Evolutionary conservation across 2,329 filamentous ascomycete species (phyloP), one percentile per base, ranked within the genome.

Genomic region (Trichophyton schoenleinii): DNA sequence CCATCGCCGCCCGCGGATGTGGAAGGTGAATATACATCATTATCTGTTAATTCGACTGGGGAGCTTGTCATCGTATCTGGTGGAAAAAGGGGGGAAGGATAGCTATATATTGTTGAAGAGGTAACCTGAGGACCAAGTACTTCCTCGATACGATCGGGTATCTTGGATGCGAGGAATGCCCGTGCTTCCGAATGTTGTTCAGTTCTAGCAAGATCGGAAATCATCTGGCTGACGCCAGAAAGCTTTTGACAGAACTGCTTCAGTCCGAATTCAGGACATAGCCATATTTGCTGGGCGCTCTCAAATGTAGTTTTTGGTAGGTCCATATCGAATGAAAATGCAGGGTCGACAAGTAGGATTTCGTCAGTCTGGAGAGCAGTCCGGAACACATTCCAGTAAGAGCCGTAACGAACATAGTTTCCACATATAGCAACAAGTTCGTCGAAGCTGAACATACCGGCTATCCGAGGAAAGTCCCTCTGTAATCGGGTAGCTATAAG

Each of bases 241-340:
- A 66, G 57, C 46, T 63, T 65, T 46, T 65, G 65, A 57, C 65
- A 66, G 34, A 66, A 64, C 31, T 66, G 64, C 57, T 58, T 64
- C 34, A 66, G 57, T 22, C 65, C 63, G 52, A 63, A 59, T 18
- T 64, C 58, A n/a, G 41, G 64, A 34, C 59, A 63, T 42, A 66
- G 42, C 64, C 65, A 65, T 22, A 65, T 57, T 34, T 61, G 60
- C 46, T 60, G 63, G 9, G 64, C 64, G 57, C 62, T 64, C 20
- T 66, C 65, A 36, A 64, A 65, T 20, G 65, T 66, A 7, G 62
- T 64, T 31, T 59, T 63, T 8, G 65, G 64, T 20, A 63, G 60
- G 36, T 63, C 59, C 11, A 46, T 63, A 60, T 66, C 65, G 41
- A 66, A 66, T 18, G 65, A 66, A 42, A 62, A 66, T 4, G 31